These are phyloP conservation scores for Candida piceae DNA, from an alignment of 805 yeast species.

Conservation along the genomic window DNA sequence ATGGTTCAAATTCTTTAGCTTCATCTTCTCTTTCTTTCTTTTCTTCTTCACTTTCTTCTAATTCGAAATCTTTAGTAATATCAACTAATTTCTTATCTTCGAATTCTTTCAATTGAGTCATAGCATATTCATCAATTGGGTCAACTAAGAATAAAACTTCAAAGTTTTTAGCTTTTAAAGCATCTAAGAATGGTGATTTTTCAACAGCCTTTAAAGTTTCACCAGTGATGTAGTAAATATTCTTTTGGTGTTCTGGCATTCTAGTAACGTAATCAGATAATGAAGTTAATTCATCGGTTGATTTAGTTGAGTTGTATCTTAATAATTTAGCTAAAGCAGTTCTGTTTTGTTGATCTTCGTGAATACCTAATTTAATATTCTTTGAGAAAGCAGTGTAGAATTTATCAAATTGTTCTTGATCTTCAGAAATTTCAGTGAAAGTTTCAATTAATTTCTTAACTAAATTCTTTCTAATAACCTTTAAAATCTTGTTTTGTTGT, in stretches of 20 bases:
- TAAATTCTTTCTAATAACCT: slow-evolving; percentile 98
- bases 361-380: slow-evolving; percentile 98
- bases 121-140: slow-evolving; percentile 99
- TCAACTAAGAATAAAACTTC: slow-evolving; percentile 97
- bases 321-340: slow-evolving; percentile 88
- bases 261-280: slow-evolving; percentile 96
- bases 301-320: slow-evolving; percentile 96
- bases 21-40: slow-evolving; percentile 91
- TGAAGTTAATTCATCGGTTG: slow-evolving; percentile 90
- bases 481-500: slow-evolving; percentile 99
- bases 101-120: slow-evolving; percentile 98
- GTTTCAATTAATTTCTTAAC: slow-evolving; percentile 98
- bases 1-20: slow-evolving; percentile 84
- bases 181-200: slow-evolving; percentile 98
- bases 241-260: slow-evolving; percentile 99
- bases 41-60: slow-evolving; percentile 98
- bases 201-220: slow-evolving; percentile 96
- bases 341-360: slow-evolving; percentile 99
- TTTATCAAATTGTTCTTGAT: slow-evolving; percentile 95
- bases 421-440: slow-evolving; percentile 99
- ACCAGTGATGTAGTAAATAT: slow-evolving; percentile 99
- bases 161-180: slow-evolving; percentile 95
- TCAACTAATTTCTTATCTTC: slow-evolving; percentile 99
- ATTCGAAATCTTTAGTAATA: slow-evolving; percentile 97
- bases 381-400: slow-evolving; percentile 97